A percentile compares a stretch with the other conserved stretches of the same genome.
These are phyloP conservation scores for Tetrahymena borealis DNA, from an alignment of 73 alveolate species.

Conservation along the genomic window DNA sequence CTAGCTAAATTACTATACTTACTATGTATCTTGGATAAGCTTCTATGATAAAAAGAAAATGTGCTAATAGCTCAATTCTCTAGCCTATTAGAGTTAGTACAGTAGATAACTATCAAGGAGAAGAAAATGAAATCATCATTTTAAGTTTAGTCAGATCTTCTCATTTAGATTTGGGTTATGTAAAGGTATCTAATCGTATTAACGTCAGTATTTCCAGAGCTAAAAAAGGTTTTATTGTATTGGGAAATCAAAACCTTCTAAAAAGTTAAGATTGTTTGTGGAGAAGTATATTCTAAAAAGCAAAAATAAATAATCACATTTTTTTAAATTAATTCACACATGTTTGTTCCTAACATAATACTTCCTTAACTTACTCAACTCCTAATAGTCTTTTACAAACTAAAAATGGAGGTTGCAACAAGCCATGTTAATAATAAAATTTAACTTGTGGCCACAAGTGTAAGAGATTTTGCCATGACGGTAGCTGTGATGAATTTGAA, in stretches of 20 bases:
- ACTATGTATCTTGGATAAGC: slow-evolving; percentile 75
- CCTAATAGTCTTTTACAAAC: not conserved
- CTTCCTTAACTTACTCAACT: not conserved
- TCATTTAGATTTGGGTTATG: slow-evolving; percentile 56
- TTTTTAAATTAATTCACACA: not conserved
- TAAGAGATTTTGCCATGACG: not conserved
- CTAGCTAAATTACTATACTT: slow-evolving; percentile 58
- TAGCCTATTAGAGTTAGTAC: slow-evolving; percentile 50
- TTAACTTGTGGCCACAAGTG: not conserved
- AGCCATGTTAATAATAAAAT: not conserved
- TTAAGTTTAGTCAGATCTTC: slow-evolving; percentile 73
- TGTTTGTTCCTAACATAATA: not conserved
- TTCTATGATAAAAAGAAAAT: slow-evolving; percentile 20
- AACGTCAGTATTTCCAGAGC: slow-evolving; percentile 89
- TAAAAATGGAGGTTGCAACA: slow-evolving; percentile 1
- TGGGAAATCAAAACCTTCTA: slow-evolving; percentile 78
- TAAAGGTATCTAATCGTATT: slow-evolving; percentile 68
- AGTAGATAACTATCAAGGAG: slow-evolving; percentile 89
- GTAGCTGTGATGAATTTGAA: not conserved
- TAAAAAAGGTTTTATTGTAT: slow-evolving; percentile 67
- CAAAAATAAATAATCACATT: slow-evolving; percentile 17
- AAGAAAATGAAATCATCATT: slow-evolving; percentile 80
- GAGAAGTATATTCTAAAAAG: slow-evolving; percentile 41
- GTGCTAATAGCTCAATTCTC: not conserved
- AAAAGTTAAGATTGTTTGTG: not conserved